Evolutionary conservation across 208 protist genomes (phyloP), one percentile per base, ranked within the genome.

Genomic region (Naegleria fowleri): DNA sequence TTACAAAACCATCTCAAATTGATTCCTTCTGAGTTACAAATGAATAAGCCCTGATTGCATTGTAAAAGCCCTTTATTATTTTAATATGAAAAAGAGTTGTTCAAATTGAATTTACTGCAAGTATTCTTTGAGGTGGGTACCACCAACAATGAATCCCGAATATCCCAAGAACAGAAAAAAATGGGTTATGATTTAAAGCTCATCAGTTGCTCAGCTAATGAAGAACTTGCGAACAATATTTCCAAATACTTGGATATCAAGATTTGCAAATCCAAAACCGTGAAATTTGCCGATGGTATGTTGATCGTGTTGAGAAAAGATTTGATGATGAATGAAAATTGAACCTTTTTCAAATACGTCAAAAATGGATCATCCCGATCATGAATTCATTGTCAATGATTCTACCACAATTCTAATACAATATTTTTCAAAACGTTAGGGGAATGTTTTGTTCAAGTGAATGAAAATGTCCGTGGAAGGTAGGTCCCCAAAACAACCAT

Each of bases 391-490:
- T n/a, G n/a, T 25, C 13, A 79, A 79, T 33, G 33, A 41, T 84
- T 36, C 33, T 6, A 84, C 36, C 9, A 36, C 36, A 40, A 84
- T 40, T n/a, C 5, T 36, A 40, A 16, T 43, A 5, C 13, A 43
- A 36, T 22, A 0, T n/a, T 85, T 19, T 1, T 38, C 33, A 38
- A 33, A 22, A 36, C 15, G 5, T 25, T 43, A 85, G 79, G 38
- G 25, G n/a, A 85, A 85, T 43, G 79, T 85, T 36, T n/a, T 85
- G 84, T 87, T 19, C 86, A 89, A 67, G 25, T 89, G 0, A 13
- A 39, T 36, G 86, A 89, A 38, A 67, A 52, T 89, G 86, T 89
- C 7, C 16, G 86, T 41, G 86, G 86, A 48, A n/a, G 55, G 55
- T 67, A 67, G 22, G 22, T 67, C 22, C 22, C 2, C 11, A 22